Base-by-base conservation (phyloP, 257 asterid species). In the Rehmannia glutinosa region DNA sequence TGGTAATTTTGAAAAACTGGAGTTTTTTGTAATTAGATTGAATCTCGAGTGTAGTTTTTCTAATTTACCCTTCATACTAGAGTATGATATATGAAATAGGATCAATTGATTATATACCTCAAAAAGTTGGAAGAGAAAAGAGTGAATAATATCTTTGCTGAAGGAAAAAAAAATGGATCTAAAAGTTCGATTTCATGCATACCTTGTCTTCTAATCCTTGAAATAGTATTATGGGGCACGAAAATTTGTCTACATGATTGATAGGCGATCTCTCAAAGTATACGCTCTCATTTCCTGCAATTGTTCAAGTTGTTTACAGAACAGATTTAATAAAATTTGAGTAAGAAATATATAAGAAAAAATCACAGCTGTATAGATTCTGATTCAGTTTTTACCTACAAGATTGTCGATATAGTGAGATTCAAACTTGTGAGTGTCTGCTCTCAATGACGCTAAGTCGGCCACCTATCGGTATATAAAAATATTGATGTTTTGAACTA, bases 171-270 rank as follows among this genome's bases (percentile, higher is more conserved):
- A 28, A 12, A n/a, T 5, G 11, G 50, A 20, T 35, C 0, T 5
- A 46, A 30, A 35, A 25, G 27, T 62, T 12, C 45, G 28, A 51
- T 47, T 63, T 36, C 64, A 36, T 30, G 46, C 76, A 51, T 79
- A 91, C 99, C 96, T 86, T 88, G 85, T 93, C 99, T 41, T 92
- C 95, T 73, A 89, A 75, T 66, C 98, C 98, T 80, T 92, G 98
- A 80, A 89, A 92, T 68, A 92, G 80, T 72, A 92, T 87, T 51
- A 86, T 73, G 59, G 97, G 97, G 77, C 97, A 86, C 16, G 97
- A 84, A 73, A 91, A 88, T 33, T 79, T 83, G 50, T 86, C 84
- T 15, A 91, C 93, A 53, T 83, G 88, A 77, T 88, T 88, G 76
- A 88, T 86, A 32, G 97, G 96, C 27, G 97, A 84, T 69, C 97